phyloP scores from a whole-genome alignment of 2,329 filamentous ascomycete genomes.

The Ophiosphaerella korrae region DNA sequence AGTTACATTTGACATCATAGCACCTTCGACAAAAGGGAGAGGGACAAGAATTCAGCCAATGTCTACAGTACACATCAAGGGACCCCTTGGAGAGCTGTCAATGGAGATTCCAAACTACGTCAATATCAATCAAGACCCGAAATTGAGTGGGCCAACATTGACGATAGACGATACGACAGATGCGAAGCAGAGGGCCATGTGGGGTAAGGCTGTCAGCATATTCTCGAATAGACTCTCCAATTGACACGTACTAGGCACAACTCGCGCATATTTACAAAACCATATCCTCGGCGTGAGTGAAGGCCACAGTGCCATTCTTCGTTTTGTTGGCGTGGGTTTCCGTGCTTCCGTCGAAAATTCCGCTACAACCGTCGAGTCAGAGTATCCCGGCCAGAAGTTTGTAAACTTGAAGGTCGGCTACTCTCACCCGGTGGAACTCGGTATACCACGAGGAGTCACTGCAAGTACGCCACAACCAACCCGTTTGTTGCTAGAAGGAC shows the following conservation, averaged over 20 bases:
- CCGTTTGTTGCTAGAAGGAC: slow-evolving; percentile 85
- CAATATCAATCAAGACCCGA: slow-evolving; percentile 69
- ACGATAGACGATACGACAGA: slow-evolving; percentile 70
- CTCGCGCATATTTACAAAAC: slow-evolving; percentile 86
- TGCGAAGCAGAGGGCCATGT: slow-evolving; percentile 89
- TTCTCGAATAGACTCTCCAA: neutral
- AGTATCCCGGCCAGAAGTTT: slow-evolving; percentile 83
- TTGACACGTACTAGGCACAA: slow-evolving; percentile 67
- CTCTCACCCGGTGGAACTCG: slow-evolving; percentile 92
- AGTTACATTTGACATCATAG: slow-evolving; percentile 73
- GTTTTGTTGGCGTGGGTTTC: slow-evolving; percentile 94
- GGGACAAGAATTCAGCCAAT: slow-evolving; percentile 66
- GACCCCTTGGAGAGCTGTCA: slow-evolving; percentile 79
- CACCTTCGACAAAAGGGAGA: slow-evolving; percentile 65
- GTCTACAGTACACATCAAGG: slow-evolving; percentile 74
- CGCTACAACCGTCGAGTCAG: slow-evolving; percentile 67
- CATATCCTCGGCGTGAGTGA: slow-evolving; percentile 94
- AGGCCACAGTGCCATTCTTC: slow-evolving; percentile 90
- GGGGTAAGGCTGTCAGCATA: slow-evolving; percentile 65
- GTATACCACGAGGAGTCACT: slow-evolving; percentile 79
- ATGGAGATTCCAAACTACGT: slow-evolving; percentile 82
- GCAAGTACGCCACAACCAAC: slow-evolving; percentile 91
- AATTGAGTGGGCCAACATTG: slow-evolving; percentile 67
- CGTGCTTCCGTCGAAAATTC: slow-evolving; percentile 82
- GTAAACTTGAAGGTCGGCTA: slow-evolving; percentile 94